Base-by-base conservation (phyloP, 1,284 basidiomycete genomes). In the Wallemia ichthyophaga region DNA sequence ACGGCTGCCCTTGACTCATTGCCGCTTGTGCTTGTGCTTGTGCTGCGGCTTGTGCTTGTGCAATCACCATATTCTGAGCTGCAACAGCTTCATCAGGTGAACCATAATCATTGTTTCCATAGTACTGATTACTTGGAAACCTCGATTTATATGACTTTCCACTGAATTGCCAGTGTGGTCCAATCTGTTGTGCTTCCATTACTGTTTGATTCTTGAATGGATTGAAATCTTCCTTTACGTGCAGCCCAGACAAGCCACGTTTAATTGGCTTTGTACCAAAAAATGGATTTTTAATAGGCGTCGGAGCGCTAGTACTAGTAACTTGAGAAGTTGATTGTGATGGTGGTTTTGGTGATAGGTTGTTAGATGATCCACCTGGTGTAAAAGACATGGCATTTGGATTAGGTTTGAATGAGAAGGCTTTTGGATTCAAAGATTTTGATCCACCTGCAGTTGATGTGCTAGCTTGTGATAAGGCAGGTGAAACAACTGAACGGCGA, bases 171-270 rank as follows among this genome's bases (percentile, higher is more conserved):
- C 37, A 48, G n/a, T 48, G 37, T 19, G 37, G 37, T 17, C 37
- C 37, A 17, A 48, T 21, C n/a, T 48, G 37, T 11, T 48, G n/a
- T 48, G 37, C 37, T 48, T 61, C 62, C 1, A 62, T 61, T 1
- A 64, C 61, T 28, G 58, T 57, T 1, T 56, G 60, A 27, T 60
- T 61, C 60, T 62, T 61, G 63, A 66, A 67, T 0, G 66, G 66
- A 1, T 62, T 64, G 28, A 67, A 67, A 56, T 67, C 66, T 58
- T 67, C 66, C 61, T 67, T 67, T 62, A 67, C 66, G 58, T 64
- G 62, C 58, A 67, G 59, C 3, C 63, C 61, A 15, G 61, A 58
- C 24, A 62, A 60, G 25, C 62, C 62, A 23, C 61, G 48, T 55
- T 64, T 65, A 53, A 63, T 60, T 5, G 59, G 37, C 58, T 64